Evolutionary conservation across 768 basidiomycete species (phyloP).

Genomic region (Steccherinum ochraceum): DNA sequence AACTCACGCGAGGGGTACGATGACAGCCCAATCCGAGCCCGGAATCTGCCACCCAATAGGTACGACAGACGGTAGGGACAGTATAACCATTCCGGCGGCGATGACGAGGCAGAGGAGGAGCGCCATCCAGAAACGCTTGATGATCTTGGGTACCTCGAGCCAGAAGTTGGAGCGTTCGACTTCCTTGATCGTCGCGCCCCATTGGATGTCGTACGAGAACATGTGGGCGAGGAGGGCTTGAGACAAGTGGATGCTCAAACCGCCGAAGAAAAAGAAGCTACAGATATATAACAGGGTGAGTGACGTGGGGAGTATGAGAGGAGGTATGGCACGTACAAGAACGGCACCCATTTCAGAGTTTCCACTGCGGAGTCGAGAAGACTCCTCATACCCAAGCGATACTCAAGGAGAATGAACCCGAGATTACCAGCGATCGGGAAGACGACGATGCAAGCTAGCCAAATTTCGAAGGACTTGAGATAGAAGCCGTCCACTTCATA

Average conservation of each 20-base stretch:
- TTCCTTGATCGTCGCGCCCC: constrained; percentile 68
- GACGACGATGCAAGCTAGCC: constrained; percentile 66
- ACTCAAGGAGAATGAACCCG: constrained; percentile 62
- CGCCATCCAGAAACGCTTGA: constrained; percentile 69
- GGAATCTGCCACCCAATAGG: constrained; percentile 62
- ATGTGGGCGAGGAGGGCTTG: constrained; percentile 49
- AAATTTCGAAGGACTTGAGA: constrained; percentile 66
- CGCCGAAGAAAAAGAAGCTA: constrained; percentile 50
- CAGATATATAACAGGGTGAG: neutral
- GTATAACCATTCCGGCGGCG: constrained; percentile 49
- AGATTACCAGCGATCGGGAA: constrained; percentile 65
- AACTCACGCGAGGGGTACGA: constrained; percentile 67
- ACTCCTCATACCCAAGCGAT: constrained; percentile 54
- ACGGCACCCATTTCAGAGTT: constrained; percentile 61
- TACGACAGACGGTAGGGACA: constrained; percentile 43
- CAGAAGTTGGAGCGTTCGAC: constrained; percentile 88
- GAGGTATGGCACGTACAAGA: constrained; percentile 51
- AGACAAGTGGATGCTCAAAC: constrained; percentile 47
- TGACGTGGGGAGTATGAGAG: neutral
- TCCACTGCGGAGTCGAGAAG: constrained; percentile 46
- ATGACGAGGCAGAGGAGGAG: constrained; percentile 48
- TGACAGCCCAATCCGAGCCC: constrained; percentile 63
- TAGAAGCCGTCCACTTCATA: constrained; percentile 66
- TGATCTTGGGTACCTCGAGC: constrained; percentile 80
- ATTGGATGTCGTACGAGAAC: constrained; percentile 52